Percentiles rank a stretch among this genome's conserved stretches.
Conservation (phyloP, 2,329 filamentous ascomycete species). For the Anisogramma anomala region DNA sequence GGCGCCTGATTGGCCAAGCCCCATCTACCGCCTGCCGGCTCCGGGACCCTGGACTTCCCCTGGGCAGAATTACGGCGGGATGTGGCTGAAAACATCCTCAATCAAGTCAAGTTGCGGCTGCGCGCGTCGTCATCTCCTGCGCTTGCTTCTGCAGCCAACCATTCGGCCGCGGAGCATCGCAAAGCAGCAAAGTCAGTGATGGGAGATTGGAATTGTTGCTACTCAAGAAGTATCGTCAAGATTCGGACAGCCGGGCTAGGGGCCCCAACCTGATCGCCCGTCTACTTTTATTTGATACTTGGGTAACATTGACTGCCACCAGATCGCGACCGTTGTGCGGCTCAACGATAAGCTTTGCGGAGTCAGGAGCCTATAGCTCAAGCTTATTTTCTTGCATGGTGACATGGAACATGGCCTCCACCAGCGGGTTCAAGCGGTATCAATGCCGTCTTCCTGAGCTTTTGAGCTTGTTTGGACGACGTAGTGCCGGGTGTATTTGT, state of each 20-base stretch:
- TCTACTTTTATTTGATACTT: no score
- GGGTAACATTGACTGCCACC: background rate
- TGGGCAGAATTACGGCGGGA: no score
- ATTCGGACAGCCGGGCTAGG: no score
- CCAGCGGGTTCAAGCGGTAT: background rate
- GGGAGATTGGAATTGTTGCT: background rate
- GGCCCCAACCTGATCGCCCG: no score
- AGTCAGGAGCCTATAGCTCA: background rate
- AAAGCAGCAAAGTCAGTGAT: background rate
- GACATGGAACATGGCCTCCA: background rate
- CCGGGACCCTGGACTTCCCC: no score
- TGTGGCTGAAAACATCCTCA: background rate
- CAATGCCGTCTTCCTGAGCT: no score
- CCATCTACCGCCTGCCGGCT: no score
- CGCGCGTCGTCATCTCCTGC: background rate
- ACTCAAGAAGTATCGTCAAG: background rate
- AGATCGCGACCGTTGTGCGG: background rate
- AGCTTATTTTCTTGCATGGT: background rate
- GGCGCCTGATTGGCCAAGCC: no score
- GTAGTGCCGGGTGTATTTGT: no score
- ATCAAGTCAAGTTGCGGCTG: background rate
- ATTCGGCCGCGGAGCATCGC: no score
- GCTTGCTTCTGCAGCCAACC: background rate
- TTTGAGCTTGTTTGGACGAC: no score
- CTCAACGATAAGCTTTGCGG: background rate